Base-by-base conservation (phyloP, 305 asterid genomes). In the Fraxinus paxiana region DNA sequence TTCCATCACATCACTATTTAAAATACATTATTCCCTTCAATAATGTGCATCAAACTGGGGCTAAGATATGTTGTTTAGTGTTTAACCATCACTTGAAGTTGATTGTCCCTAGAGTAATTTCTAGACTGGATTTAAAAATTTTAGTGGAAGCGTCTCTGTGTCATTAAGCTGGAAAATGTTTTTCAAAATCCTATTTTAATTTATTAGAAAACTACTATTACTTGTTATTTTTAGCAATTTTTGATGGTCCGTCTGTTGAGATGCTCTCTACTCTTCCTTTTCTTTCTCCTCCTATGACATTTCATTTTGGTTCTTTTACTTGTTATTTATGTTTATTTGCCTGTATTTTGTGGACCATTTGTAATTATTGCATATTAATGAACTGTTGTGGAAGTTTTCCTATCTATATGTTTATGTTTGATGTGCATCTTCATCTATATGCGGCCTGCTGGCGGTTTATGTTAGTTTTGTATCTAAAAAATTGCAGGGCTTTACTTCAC, bases 401-500 rank as follows among this genome's bases (percentile, higher is more conserved):
- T 63, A 63, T 24, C 33, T 63, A 63, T 24, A 63, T 63, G 71
- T 10, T 22, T 63, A 9, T 22, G 34, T 63, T 63, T 63, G 72
- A 26, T 22, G 13, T 12, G 30, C 3, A 63, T 63, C 72, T 63
- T 26, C 8, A 17, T 54, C 34, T 24, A 4, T 69, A 69, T 28
- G 74, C 15, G 74, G 41, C 73, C 35, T 65, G 73, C 20, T 69
- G 22, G 41, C 12, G 1, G 74, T 69, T 69, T 69, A 69, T 30
- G 41, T 69, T 30, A 65, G 73, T 69, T 69, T 30, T 69, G 6
- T 69, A 17, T 30, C 4, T 30, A 30, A 69, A 28, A 34, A 65
- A 80, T 85, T 83, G 41, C 90, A 96, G 99, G 99, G 99, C 99
- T n/a, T 85, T 96, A 87, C 99, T 96, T 87, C 99, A 94, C 93